Evolutionary conservation across 306 rosid species (phyloP).

Genomic region (Gastrolobium villosum): DNA sequence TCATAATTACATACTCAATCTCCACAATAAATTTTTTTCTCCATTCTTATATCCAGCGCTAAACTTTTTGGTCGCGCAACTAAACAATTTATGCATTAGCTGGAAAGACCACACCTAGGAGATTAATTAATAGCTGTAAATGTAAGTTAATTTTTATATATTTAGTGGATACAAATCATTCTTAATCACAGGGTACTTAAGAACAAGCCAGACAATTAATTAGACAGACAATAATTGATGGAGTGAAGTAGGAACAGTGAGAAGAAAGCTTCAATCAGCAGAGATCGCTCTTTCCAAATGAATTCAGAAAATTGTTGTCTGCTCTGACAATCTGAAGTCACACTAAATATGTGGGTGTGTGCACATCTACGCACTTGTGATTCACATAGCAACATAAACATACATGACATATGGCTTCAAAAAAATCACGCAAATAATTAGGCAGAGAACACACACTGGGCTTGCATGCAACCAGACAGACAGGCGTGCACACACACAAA

Average conservation of each 20-base stretch:
- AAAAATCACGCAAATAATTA: constrained; percentile 3
- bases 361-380: constrained; percentile 5
- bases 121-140: background rate
- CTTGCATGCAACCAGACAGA: constrained; percentile 27
- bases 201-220: constrained; percentile 14
- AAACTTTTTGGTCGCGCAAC: constrained; percentile 10
- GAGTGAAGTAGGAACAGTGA: constrained; percentile 1
- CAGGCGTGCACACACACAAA: background rate
- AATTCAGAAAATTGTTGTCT: constrained; percentile 30
- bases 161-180: background rate
- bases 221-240: constrained; percentile 7
- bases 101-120: background rate
- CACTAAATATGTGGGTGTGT: background rate
- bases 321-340: constrained; percentile 13
- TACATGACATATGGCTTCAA: constrained; percentile 3
- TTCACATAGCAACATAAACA: constrained; percentile 13
- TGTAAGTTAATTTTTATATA: background rate
- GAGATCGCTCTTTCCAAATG: constrained; percentile 10
- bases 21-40: constrained; percentile 13
- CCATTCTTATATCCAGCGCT: constrained; percentile 16
- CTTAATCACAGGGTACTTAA: background rate
- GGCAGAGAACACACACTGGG: background rate
- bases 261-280: constrained; percentile 29
- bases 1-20: constrained; percentile 16
- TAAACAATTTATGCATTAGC: constrained; percentile 31